phyloP scores from a whole-genome alignment of 495 filamentous ascomycete species.

The Amniculicola lignicola region DNA sequence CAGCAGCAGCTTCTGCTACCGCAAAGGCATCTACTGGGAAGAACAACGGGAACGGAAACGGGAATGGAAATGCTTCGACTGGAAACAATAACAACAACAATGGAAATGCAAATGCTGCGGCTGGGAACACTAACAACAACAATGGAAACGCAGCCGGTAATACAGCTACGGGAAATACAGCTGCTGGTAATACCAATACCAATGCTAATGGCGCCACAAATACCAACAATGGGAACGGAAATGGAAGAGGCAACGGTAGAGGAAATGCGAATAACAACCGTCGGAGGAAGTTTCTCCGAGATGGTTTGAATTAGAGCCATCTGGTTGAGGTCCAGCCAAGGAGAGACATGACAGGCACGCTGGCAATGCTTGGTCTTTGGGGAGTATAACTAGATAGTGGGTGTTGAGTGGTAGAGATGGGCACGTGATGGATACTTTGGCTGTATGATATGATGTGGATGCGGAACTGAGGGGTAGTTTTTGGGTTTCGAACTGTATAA shows the following conservation, averaged over 20 bases:
- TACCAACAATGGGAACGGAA: not conserved
- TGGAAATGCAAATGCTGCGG: not conserved
- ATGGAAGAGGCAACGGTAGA: not conserved
- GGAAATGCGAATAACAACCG: not conserved
- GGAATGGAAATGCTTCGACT: too few relatives aligned
- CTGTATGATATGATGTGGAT: too few relatives aligned
- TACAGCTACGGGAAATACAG: not conserved
- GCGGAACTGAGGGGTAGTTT: too few relatives aligned
- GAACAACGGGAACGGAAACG: constrained; percentile 5
- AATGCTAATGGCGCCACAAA: not conserved
- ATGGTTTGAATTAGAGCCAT: too few relatives aligned
- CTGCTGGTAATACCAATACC: not conserved
- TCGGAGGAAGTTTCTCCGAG: not conserved
- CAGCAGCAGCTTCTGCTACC: not conserved
- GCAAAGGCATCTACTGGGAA: not conserved
- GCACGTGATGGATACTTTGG: too few relatives aligned
- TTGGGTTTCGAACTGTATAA: too few relatives aligned
- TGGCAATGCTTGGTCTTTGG: too few relatives aligned
- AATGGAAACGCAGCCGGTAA: not conserved
- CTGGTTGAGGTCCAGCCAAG: too few relatives aligned
- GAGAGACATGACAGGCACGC: too few relatives aligned
- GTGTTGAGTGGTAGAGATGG: too few relatives aligned
- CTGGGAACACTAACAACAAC: not conserved
- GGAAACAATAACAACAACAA: constrained; percentile 4
- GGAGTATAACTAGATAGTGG: too few relatives aligned